A percentile compares a stretch with the other conserved stretches of the same genome.
Conservation (phyloP, 2,329 filamentous ascomycete species). For the Neofusicoccum umdonicola region DNA sequence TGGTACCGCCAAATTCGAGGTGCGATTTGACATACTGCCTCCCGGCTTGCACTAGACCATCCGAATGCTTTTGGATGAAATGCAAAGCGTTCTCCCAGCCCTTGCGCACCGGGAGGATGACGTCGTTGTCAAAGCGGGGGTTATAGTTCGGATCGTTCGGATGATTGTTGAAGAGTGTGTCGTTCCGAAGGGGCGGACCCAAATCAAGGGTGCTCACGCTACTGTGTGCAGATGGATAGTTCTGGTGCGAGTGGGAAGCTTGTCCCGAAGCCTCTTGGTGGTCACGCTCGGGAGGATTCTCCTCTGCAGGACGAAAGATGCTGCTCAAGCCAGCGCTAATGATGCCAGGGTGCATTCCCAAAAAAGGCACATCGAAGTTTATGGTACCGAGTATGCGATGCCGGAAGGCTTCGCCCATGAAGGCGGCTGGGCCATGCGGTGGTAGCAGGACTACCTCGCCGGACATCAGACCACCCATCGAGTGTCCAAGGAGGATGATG, state of each 20-base stretch:
- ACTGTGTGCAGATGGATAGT: constrained; percentile 17
- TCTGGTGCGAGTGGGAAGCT: neutral
- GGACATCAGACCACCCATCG: constrained; percentile 81
- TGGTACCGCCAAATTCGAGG: constrained; percentile 76
- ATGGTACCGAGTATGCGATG: constrained; percentile 79
- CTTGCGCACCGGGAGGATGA: constrained; percentile 65
- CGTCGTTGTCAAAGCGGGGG: constrained; percentile 72
- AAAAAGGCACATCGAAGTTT: constrained; percentile 80
- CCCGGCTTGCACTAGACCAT: constrained; percentile 67
- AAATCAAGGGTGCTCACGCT: constrained; percentile 8
- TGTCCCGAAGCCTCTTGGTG: constrained; percentile 19
- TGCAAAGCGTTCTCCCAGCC: constrained; percentile 67
- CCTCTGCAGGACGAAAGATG: constrained; percentile 58
- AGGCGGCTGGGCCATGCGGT: constrained; percentile 24
- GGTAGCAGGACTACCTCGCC: constrained; percentile 72
- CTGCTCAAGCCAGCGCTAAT: constrained; percentile 78
- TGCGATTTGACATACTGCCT: constrained; percentile 75
- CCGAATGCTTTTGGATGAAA: constrained; percentile 79
- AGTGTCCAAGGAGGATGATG: constrained; percentile 80
- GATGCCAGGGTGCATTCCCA: constrained; percentile 86
- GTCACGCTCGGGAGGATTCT: constrained; percentile 17
- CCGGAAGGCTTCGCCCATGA: constrained; percentile 50
- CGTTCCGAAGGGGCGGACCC: constrained; percentile 28
- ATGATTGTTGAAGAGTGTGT: constrained; percentile 38
- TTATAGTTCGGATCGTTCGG: constrained; percentile 66